These are phyloP conservation scores for Macrophomina phaseolina DNA, from an alignment of 2,329 filamentous ascomycete genomes.

Conservation along the genomic window DNA sequence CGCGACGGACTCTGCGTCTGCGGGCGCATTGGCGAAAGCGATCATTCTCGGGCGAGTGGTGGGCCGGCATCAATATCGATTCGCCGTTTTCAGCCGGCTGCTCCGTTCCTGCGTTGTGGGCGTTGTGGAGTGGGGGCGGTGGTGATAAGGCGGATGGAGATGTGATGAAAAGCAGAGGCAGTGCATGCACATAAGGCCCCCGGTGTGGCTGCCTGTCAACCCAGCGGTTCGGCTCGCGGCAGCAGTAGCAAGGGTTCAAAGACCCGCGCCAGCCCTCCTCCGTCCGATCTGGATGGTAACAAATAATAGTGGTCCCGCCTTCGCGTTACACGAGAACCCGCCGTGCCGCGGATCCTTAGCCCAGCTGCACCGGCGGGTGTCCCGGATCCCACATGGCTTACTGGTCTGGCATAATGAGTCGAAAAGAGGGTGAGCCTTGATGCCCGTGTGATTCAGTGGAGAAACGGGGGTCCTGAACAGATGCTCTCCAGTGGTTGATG, in stretches of 20 bases:
- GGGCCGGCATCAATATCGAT: slow-evolving; percentile 3
- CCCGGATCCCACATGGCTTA: not conserved
- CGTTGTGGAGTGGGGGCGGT: not conserved
- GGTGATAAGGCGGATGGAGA: not conserved
- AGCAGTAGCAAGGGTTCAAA: not conserved
- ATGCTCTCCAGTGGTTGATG: not conserved
- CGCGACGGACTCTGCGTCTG: not conserved
- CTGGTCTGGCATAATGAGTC: not conserved
- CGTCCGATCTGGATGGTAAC: not conserved
- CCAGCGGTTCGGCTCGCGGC: slow-evolving; percentile 19
- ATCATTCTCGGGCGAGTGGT: not conserved
- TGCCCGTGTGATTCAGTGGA: not conserved
- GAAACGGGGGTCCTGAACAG: not conserved
- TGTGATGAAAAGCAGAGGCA: slow-evolving; percentile 1
- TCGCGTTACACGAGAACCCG: not conserved
- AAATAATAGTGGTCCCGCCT: not conserved
- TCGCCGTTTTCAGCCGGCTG: slow-evolving; percentile 10
- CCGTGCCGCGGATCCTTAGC: not conserved
- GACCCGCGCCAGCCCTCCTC: not conserved
- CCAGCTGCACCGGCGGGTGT: not conserved
- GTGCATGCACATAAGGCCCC: slow-evolving; percentile 1
- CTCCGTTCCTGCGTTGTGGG: slow-evolving; percentile 11
- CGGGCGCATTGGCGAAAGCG: not conserved
- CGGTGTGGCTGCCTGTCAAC: slow-evolving; percentile 18
- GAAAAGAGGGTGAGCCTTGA: not conserved